These are phyloP conservation scores for Polymyxa betae DNA, from an alignment of 208 protist genomes.

Conservation along the genomic window DNA sequence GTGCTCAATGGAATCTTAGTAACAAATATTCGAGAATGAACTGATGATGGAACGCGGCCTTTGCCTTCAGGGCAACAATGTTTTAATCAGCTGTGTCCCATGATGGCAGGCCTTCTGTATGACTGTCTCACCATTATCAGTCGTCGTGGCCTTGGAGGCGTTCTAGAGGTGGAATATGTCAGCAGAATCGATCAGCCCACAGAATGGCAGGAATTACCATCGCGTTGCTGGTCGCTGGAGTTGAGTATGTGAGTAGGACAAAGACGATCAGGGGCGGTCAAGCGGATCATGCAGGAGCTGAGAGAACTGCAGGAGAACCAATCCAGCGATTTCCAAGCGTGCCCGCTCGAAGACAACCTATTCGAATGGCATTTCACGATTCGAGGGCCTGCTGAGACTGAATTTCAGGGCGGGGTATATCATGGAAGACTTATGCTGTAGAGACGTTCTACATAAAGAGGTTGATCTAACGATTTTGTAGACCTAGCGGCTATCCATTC, in stretches of 20 bases:
- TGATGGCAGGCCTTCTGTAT: no score
- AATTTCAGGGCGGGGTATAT: constrained; percentile 91
- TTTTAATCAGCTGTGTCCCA: no score
- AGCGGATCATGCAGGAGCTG: constrained; percentile 72
- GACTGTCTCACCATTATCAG: no score
- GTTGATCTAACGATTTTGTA: background rate
- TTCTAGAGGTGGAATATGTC: no score
- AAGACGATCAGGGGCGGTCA: constrained; percentile 64
- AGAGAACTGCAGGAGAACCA: constrained; percentile 68
- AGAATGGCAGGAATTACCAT: no score
- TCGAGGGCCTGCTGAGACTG: constrained; percentile 82
- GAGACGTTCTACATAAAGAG: background rate
- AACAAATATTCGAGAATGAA: no score
- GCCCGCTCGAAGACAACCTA: constrained; percentile 86
- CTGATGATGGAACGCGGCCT: no score
- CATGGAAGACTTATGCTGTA: constrained; percentile 90
- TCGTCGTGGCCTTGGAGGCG: no score
- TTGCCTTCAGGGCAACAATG: no score
- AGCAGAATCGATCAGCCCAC: no score
- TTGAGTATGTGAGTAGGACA: background rate
- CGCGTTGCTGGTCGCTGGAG: no score
- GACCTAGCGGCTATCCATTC: constrained; percentile 86
- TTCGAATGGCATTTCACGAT: constrained; percentile 98
- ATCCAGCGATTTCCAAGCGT: constrained; percentile 68
- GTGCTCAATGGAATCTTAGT: no score